These are phyloP conservation scores for Aspergillus homomorphus DNA, from an alignment of 495 filamentous ascomycete genomes.

Conservation along the genomic window DNA sequence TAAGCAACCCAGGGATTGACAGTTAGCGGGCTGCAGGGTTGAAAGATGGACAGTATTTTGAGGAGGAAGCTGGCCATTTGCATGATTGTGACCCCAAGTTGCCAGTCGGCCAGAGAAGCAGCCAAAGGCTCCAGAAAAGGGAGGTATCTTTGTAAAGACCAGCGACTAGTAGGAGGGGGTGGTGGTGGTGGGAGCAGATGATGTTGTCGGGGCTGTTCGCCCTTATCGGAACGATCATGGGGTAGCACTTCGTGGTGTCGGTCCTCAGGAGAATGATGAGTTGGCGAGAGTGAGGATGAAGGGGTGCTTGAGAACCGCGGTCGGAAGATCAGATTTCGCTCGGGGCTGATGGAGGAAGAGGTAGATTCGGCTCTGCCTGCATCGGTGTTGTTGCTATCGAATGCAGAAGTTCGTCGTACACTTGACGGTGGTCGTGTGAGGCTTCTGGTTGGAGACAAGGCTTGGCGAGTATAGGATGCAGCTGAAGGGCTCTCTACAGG, in stretches of 20 bases:
- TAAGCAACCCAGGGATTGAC: constrained; percentile 58
- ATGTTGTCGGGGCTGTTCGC: constrained; percentile 21
- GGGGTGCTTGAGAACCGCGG: constrained; percentile 29
- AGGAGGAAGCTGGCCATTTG: constrained; percentile 49
- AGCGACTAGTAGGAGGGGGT: constrained; percentile 40
- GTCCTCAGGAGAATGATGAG: background rate
- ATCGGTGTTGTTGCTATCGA: constrained; percentile 25
- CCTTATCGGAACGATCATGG: constrained; percentile 31
- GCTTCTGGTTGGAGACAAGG: constrained; percentile 34
- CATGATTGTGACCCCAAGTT: constrained; percentile 29
- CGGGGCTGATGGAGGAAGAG: constrained; percentile 25
- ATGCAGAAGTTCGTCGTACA: constrained; percentile 33
- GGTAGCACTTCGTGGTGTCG: constrained; percentile 21
- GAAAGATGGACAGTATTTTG: constrained; percentile 53
- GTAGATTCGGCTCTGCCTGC: constrained; percentile 14
- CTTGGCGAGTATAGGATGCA: constrained; percentile 23
- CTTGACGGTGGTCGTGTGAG: constrained; percentile 22
- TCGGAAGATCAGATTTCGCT: constrained; percentile 40
- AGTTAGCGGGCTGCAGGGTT: constrained; percentile 61
- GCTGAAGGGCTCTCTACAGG: constrained; percentile 48
- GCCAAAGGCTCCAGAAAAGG: constrained; percentile 6
- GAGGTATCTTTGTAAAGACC: constrained; percentile 25
- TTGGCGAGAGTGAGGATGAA: constrained; percentile 23
- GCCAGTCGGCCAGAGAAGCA: constrained; percentile 10
- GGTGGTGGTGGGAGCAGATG: constrained; percentile 58